Evolutionary conservation across 768 basidiomycete genomes (phyloP), one percentile per base, ranked within the genome.

Genomic region (Kondoa malvinella): DNA sequence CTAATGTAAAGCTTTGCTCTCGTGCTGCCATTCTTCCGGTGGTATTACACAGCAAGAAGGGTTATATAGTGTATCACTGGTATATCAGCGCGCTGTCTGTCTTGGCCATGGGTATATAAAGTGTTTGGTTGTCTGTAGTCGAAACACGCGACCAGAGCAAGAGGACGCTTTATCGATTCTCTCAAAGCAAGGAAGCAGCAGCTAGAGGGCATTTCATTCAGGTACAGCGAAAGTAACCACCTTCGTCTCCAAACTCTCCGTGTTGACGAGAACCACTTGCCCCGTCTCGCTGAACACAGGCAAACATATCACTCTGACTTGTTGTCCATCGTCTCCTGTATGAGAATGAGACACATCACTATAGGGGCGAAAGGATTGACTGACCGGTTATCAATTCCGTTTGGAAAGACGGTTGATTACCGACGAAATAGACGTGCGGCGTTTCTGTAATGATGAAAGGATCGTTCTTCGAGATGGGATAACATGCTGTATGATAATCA

Each of bases 341-440:
- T 27, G 50, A 40, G 1, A 3, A 34, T 4, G 15, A 17, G 26
- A 61, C 66, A 56, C 57, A 25, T 50, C 64, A 60, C 1, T 62
- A 40, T 17, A 16, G 25, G 50, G 15, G 2, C 2, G 57, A 67
- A 26, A 27, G 30, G 16, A 56, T n/a, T 58, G n/a, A 77, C 70
- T 80, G 69, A 71, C 80, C 80, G 2, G 76, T 77, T 3, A 89
- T 82, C 50, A 92, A 69, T 64, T 82, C 81, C 2, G 92, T 94
- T 66, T 81, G 83, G 73, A 96, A 96, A 69, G 79, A 79, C 32
- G 86, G 85, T 78, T 96, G 92, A 69, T 89, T 89, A 34, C 95
- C 95, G n/a, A 92, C 81, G 71, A 92, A 80, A 76, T 96, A 97
- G 31, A 97, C 77, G 75, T 95, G 85, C 17, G 95, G 95, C 8